These are phyloP conservation scores for Boletus subcaerulescens DNA, from an alignment of 768 basidiomycete species.

Conservation along the genomic window DNA sequence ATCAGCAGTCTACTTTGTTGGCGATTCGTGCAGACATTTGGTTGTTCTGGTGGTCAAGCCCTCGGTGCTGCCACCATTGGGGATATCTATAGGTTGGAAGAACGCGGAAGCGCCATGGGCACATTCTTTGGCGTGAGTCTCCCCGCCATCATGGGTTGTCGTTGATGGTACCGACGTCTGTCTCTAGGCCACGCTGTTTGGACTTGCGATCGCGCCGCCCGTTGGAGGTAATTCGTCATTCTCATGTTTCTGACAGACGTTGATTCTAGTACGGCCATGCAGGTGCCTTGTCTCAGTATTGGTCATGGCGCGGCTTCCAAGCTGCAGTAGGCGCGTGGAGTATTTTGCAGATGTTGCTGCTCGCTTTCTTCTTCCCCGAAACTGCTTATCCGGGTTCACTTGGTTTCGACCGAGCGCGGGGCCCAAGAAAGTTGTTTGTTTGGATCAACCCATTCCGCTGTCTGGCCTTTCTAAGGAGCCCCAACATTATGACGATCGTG, in stretches of 20 bases:
- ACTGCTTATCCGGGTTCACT: conserved; percentile 60
- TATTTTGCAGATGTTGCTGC: conserved; percentile 36
- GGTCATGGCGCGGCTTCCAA: conserved; percentile 67
- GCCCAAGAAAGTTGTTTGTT: conserved; percentile 30
- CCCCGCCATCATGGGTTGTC: not conserved
- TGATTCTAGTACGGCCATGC: not conserved
- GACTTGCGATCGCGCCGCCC: conserved; percentile 60
- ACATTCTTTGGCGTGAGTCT: conserved; percentile 49
- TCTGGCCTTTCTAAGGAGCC: conserved; percentile 53
- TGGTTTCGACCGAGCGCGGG: conserved; percentile 47
- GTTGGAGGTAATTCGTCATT: conserved; percentile 42
- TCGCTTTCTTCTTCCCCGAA: conserved; percentile 55
- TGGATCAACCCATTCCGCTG: conserved; percentile 60
- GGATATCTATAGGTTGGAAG: conserved; percentile 64
- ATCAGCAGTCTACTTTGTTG: conserved; percentile 49
- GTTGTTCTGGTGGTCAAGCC: conserved; percentile 52
- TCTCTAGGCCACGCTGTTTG: conserved; percentile 46
- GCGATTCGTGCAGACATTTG: conserved; percentile 65
- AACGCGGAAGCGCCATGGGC: conserved; percentile 59
- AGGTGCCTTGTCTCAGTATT: conserved; percentile 55
- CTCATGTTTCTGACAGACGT: not conserved
- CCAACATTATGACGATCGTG: conserved; percentile 55
- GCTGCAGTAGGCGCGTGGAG: conserved; percentile 40
- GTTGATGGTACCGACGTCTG: not conserved
- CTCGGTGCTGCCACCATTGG: conserved; percentile 60